phyloP scores from a whole-genome alignment of 805 yeast genomes.

The Alloascoidea hylecoeti region DNA sequence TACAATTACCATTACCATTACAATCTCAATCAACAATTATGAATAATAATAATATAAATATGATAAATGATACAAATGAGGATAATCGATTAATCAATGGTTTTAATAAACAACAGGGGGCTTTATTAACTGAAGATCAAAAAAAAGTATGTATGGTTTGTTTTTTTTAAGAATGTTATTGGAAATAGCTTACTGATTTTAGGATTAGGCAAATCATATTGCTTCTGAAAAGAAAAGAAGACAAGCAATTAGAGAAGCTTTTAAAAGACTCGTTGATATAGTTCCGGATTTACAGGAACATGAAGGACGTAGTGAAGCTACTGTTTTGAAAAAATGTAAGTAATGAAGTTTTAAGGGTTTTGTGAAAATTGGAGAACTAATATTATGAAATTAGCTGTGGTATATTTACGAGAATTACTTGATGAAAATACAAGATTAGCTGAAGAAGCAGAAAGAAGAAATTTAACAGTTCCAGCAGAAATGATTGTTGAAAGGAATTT shows the following conservation, averaged over 20 bases:
- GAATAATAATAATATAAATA: no score
- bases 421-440: slow-evolving; percentile 15
- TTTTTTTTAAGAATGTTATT: neutral
- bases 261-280: slow-evolving; percentile 56
- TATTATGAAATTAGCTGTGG: slow-evolving; percentile 13
- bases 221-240: slow-evolving; percentile 82
- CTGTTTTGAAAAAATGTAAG: slow-evolving; percentile 44
- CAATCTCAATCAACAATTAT: no score
- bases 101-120: neutral
- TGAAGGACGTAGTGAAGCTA: slow-evolving; percentile 72
- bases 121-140: slow-evolving; percentile 14
- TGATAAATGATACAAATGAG: no score
- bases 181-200: slow-evolving; percentile 2
- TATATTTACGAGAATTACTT: slow-evolving; percentile 14
- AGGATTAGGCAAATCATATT: slow-evolving; percentile 59
- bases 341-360: slow-evolving; percentile 1
- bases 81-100: no score
- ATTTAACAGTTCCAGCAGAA: slow-evolving; percentile 7
- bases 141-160: slow-evolving; percentile 10
- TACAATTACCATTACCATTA: no score
- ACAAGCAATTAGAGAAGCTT: slow-evolving; percentile 71
- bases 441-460: slow-evolving; percentile 9
- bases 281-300: slow-evolving; percentile 60
- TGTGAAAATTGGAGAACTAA: no score
- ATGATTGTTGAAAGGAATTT: slow-evolving; percentile 3